Evolutionary conservation across 108 stramenopile genomes (phyloP), one percentile per base, ranked within the genome.

Genomic region (Schizochytrium sp.): DNA sequence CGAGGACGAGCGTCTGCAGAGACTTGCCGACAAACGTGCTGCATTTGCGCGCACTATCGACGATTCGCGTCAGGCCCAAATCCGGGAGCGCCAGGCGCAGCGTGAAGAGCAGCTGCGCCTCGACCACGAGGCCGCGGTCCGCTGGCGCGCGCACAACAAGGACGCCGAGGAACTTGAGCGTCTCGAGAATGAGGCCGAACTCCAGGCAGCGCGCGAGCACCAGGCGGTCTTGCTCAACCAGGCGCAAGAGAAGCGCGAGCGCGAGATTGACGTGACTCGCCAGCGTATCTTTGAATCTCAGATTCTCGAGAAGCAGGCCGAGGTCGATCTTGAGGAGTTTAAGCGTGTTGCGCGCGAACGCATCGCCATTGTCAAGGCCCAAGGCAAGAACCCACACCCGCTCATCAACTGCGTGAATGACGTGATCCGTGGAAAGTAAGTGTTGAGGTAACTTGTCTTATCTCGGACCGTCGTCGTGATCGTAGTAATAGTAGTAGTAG

Each of bases 171-270:
- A 83, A 23, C 48, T 53, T 23, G 76, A 83, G 76, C 45, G 51
- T 23, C 76, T 83, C 3, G 76, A 83, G 51, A n/a, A 53, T 45
- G 76, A 83, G 28, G 76, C 76, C n/a, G 76, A 83, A 23, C n/a
- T 53, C n/a, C 45, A 53, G 4, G 76, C 76, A 47, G 76, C 76
- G 25, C 19, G 76, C 2, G 48, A 83, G 76, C 76, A 83, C 51
- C 48, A 47, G 28, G 48, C 45, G 6, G 28, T 83, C 28, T 16
- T 83, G 45, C 76, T 83, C 51, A 83, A 83, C 51, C 76, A 83
- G 51, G 76, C 76, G 8, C 76, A 83, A 34, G 76, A 83, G 51
- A 83, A 83, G 76, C 76, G 23, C 76, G 76, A 83, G 28, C 45
- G 51, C 45, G 76, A 83, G 18, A 18, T 83, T 18, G 76, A 83